Percentiles rank a stretch among this genome's conserved stretches.
Evolutionary conservation across 2,329 filamentous ascomycete species (phyloP).

Genomic region (Exophiala oligosperma): DNA sequence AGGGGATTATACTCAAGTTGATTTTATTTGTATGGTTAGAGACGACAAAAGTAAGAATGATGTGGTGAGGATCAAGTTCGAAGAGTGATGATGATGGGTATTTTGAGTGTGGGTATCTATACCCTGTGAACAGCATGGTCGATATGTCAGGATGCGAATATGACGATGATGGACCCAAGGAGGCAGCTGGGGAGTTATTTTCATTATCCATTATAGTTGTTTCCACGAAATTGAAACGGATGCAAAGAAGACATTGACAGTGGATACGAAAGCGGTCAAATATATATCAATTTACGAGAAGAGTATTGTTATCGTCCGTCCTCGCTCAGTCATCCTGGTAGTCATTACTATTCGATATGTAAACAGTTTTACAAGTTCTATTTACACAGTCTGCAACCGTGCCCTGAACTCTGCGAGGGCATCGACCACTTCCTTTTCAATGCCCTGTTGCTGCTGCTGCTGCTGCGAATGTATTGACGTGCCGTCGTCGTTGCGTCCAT

Average conservation of each 20-base stretch:
- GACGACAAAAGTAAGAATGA: too few species aligned
- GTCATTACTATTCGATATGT: background rate
- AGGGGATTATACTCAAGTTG: background rate
- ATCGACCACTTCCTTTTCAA: slow-evolving; percentile 13
- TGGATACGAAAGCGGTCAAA: background rate
- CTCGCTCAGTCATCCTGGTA: background rate
- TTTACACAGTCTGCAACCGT: background rate
- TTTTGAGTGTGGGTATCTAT: too few species aligned
- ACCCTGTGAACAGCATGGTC: too few species aligned
- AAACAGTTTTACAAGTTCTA: background rate
- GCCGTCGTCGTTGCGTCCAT: background rate
- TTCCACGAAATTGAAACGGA: background rate
- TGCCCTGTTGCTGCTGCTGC: background rate
- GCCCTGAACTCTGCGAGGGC: slow-evolving; percentile 11
- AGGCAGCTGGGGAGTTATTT: background rate
- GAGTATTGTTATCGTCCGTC: background rate
- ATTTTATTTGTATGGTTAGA: too few species aligned
- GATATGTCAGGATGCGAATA: background rate
- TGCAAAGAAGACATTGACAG: too few species aligned
- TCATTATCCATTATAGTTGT: background rate
- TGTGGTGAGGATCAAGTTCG: too few species aligned
- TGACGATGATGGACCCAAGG: background rate
- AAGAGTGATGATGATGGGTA: too few species aligned
- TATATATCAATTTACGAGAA: background rate
- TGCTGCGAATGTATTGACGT: too few species aligned